Evolutionary conservation across 2,329 filamentous ascomycete species (phyloP).

Genomic region (Monosporascus sp.): DNA sequence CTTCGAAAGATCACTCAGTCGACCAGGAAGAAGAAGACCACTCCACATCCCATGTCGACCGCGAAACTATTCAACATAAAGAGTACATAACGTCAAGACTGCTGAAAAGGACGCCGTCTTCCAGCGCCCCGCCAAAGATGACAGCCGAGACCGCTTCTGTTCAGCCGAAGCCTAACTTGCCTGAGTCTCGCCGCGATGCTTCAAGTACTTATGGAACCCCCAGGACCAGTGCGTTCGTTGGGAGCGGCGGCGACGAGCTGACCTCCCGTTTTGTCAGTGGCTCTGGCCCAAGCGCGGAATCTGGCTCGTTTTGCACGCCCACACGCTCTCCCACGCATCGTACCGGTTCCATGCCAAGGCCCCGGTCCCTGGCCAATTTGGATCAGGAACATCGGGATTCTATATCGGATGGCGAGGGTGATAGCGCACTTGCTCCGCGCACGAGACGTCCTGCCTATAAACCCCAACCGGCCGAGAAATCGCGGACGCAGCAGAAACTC

Average conservation of each 20-base stretch:
- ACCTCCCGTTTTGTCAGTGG: slow-evolving; percentile 56
- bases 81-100: slow-evolving; percentile 63
- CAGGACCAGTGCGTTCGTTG: slow-evolving; percentile 26
- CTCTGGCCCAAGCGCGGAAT: slow-evolving; percentile 42
- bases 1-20: slow-evolving; percentile 5
- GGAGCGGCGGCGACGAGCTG: slow-evolving; percentile 40
- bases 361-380: slow-evolving; percentile 37
- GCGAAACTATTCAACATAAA: slow-evolving; percentile 47
- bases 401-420: slow-evolving; percentile 31
- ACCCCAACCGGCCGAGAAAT: slow-evolving; percentile 47
- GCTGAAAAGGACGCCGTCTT: slow-evolving; percentile 57
- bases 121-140: slow-evolving; percentile 59
- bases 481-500: slow-evolving; percentile 69
- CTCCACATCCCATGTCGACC: slow-evolving; percentile 25
- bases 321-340: slow-evolving; percentile 24
- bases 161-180: slow-evolving; percentile 28
- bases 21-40: slow-evolving; percentile 1
- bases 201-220: slow-evolving; percentile 32
- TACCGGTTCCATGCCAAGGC: slow-evolving; percentile 31
- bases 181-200: slow-evolving; percentile 33
- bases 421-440: slow-evolving; percentile 42
- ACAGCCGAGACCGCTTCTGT: slow-evolving; percentile 53
- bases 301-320: slow-evolving; percentile 46
- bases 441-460: slow-evolving; percentile 33
- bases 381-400: slow-evolving; percentile 22